A percentile compares a stretch with the other conserved stretches of the same genome.
Conservation (phyloP, 257 asterid species). For the Lantana camara region DNA sequence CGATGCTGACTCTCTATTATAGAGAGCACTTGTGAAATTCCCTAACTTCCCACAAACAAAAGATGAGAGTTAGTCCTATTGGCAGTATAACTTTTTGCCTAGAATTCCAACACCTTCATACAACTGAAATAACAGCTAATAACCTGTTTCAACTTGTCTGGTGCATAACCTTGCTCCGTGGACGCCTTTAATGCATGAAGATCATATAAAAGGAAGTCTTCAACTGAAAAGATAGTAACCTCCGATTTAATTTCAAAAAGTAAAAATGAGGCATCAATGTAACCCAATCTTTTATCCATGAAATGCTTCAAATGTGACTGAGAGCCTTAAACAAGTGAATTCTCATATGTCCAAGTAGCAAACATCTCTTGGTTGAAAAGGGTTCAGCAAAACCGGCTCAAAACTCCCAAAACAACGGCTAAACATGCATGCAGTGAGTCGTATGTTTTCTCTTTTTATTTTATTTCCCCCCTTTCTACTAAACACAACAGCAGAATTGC, state of each 20-base stretch:
- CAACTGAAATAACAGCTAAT: conserved; percentile 13
- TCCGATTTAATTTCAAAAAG: neutral
- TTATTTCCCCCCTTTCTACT: neutral
- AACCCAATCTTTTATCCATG: neutral
- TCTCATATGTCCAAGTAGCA: neutral
- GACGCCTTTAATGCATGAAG: conserved; percentile 50
- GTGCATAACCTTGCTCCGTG: conserved; percentile 44
- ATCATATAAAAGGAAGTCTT: conserved; percentile 76
- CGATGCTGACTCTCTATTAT: conserved; percentile 52
- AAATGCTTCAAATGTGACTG: conserved; percentile 14
- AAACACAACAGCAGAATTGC: neutral
- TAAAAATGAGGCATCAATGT: neutral
- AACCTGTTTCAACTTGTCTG: conserved; percentile 70
- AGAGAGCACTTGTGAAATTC: conserved; percentile 60
- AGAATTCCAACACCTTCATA: neutral
- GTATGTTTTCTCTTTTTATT: neutral
- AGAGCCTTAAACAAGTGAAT: neutral
- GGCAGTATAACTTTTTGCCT: neutral
- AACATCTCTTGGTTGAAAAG: neutral
- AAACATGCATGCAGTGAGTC: conserved; percentile 4
- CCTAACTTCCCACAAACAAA: conserved; percentile 42
- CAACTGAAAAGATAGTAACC: conserved; percentile 44
- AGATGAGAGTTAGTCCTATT: neutral
- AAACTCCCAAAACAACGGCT: conserved; percentile 2
- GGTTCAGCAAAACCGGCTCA: neutral